Evolutionary conservation across 345 rosid species (phyloP).

Genomic region (Nasturtium officinale): DNA sequence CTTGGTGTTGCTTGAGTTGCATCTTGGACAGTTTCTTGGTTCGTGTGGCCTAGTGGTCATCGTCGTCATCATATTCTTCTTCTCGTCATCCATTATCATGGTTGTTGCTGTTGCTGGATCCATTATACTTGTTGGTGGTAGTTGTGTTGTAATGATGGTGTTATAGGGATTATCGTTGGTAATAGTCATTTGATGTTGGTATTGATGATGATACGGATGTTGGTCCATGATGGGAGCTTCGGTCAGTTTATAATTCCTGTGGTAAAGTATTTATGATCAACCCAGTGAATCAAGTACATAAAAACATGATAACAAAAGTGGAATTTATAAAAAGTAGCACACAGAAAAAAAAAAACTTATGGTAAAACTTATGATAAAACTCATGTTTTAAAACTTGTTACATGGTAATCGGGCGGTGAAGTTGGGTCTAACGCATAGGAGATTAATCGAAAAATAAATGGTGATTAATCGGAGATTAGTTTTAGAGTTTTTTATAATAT

Average conservation of each 20-base stretch:
- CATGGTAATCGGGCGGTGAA: too few relatives aligned
- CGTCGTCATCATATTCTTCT: constrained; percentile 33
- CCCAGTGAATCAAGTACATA: neutral
- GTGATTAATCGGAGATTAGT: too few relatives aligned
- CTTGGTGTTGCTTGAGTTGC: constrained; percentile 46
- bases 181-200: constrained; percentile 29
- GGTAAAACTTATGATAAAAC: too few relatives aligned
- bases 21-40: constrained; percentile 45
- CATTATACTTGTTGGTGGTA: constrained; percentile 22
- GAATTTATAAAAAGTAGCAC: constrained; percentile 17
- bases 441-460: too few relatives aligned
- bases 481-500: too few relatives aligned
- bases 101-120: constrained; percentile 31
- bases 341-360: constrained; percentile 2
- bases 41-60: constrained; percentile 39
- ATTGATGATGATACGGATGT: constrained; percentile 35
- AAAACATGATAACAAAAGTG: constrained; percentile 26
- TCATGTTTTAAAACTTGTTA: too few relatives aligned
- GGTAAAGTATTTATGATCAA: constrained; percentile 27
- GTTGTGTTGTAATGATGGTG: constrained; percentile 27
- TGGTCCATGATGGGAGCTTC: constrained; percentile 35
- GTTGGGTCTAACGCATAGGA: too few relatives aligned
- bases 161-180: constrained; percentile 31
- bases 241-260: constrained; percentile 27
- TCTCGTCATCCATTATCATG: constrained; percentile 36